phyloP scores from a whole-genome alignment of 495 filamentous ascomycete species.

The Parachaetomium inaequale region DNA sequence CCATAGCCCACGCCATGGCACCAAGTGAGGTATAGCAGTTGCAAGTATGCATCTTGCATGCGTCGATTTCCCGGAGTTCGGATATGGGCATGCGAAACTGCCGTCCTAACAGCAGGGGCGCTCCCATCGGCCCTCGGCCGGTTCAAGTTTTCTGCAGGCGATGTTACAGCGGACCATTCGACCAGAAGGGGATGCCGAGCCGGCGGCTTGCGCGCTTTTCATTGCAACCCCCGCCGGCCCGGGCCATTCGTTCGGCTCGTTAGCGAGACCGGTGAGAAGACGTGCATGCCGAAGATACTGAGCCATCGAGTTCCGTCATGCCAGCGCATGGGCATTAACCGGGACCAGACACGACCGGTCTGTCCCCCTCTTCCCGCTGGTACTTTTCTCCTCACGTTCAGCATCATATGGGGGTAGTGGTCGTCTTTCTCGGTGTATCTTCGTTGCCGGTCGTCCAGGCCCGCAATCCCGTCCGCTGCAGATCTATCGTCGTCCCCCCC shows the following conservation, averaged over 20 bases:
- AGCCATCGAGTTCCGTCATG: background rate
- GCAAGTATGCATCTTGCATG: too few species aligned
- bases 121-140: too few species aligned
- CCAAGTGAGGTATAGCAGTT: too few species aligned
- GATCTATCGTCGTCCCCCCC: background rate
- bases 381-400: too few species aligned
- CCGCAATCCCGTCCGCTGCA: background rate
- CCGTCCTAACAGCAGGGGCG: background rate
- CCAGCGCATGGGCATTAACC: background rate
- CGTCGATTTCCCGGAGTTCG: background rate
- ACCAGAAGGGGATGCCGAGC: background rate
- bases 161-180: background rate
- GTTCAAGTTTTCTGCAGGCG: background rate
- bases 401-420: background rate
- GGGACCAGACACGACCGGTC: background rate
- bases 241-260: background rate
- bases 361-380: too few species aligned
- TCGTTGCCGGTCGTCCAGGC: background rate
- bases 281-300: background rate
- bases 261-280: conserved; percentile 3
- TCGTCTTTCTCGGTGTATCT: background rate
- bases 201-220: background rate
- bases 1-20: too few species aligned
- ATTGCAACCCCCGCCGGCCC: background rate
- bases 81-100: background rate